Percentiles rank a stretch among this genome's conserved stretches.
phyloP scores from a whole-genome alignment of 805 yeast genomes.

The Hanseniaspora meyeri region DNA sequence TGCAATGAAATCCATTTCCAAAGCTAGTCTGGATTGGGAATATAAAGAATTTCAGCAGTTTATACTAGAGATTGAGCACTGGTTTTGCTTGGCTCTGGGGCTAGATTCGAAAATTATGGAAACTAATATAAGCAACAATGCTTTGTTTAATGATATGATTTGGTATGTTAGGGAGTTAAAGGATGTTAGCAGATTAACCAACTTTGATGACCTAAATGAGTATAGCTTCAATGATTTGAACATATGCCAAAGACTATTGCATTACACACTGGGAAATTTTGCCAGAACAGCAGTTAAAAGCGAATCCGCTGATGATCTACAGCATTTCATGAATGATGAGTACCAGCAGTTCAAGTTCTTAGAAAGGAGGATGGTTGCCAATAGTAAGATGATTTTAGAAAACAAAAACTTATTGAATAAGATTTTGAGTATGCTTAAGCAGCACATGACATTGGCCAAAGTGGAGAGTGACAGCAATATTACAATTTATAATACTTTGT shows the following conservation, averaged over 20 bases:
- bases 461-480: constrained; percentile 3
- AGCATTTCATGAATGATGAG: constrained; percentile 2
- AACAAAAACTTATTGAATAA: not conserved
- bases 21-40: constrained; percentile 36
- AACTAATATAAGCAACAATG: not conserved
- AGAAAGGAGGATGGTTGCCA: not conserved
- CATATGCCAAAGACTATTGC: not conserved
- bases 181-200: constrained; percentile 13
- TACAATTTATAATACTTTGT: constrained; percentile 5
- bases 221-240: not conserved
- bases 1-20: constrained; percentile 24
- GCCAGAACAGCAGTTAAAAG: not conserved
- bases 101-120: not conserved
- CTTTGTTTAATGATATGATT: constrained; percentile 1
- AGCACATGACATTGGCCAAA: constrained; percentile 8
- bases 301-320: not conserved
- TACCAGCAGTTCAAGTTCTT: constrained; percentile 8
- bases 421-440: not conserved
- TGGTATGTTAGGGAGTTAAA: not conserved
- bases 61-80: constrained; percentile 34
- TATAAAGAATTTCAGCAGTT: constrained; percentile 30
- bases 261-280: not conserved
- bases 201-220: constrained; percentile 16
- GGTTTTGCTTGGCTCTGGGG: constrained; percentile 29
- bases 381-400: not conserved